Evolutionary conservation across 495 filamentous ascomycete species (phyloP), one percentile per base, ranked within the genome.

Genomic region (Chaetomium cochliodes): DNA sequence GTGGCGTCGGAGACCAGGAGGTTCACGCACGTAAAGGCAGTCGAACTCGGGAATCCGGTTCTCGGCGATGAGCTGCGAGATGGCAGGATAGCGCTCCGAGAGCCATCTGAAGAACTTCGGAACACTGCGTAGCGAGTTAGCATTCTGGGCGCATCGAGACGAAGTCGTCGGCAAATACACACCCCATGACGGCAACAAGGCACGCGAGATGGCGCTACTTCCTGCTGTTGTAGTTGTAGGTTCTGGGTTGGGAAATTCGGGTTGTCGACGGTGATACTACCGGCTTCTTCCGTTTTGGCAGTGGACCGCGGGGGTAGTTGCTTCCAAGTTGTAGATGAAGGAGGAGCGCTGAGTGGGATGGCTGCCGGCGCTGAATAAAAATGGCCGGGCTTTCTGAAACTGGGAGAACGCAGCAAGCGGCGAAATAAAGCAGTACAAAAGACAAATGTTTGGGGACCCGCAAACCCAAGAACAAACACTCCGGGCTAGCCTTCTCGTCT

Each of bases 11-110:
- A 28, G 26, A 42, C 25, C 51, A 64, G 60, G 25, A 67, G 69
- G 69, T 58, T 42, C 61, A 70, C 82, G 69, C 71, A 90, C 85
- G 77, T 98, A 99, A 63, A 99, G 86, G 75, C 91, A 94, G 78
- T 99, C 96, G 77, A 99, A 99, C 75, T 99, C 96, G 39, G 96
- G 96, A 76, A 99, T 99, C 63, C 94, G 90, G 78, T 96, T 99
- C 82, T 99, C 96, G 60, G 92, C 93, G 76, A 99, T 98, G 67
- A 99, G 84, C 86, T 97, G 92, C 44, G 94, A 98, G 77, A 99
- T 99, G 61, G 96, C 87, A 33, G 96, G 96, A 85, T 99, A 99
- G 71, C 96, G 90, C 87, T 99, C 96, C 50, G 91, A 96, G 83
- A 98, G 88, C 93, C 93, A 97, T 81, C 93, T 76, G 74, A 83